Base-by-base conservation (phyloP, 192 early-diverging fungal species). In the Geranomyces michiganensis region DNA sequence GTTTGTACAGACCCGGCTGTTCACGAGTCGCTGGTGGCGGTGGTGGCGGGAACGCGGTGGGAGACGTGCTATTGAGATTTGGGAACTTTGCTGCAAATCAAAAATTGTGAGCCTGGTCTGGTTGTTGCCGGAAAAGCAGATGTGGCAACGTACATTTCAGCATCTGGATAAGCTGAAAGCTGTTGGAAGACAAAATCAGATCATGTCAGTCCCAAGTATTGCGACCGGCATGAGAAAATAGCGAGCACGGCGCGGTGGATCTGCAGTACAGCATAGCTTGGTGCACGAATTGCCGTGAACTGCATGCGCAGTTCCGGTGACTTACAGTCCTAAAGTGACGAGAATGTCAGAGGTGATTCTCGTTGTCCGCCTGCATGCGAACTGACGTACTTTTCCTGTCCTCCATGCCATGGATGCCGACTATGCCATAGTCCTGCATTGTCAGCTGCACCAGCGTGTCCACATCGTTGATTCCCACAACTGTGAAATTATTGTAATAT, bases 361-460 rank as follows among this genome's bases (percentile, higher is more conserved):
- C 19, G 41, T 6, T 26, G 59, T 26, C 8, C 19, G 4, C 27
- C 5, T 7, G 24, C 6, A 15, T 24, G n/a, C 24, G 24, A 41
- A 41, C 51, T 33, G 14, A 65, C 77, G 44, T 63, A 81, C 81
- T 24, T 62, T 85, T 85, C 7, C 84, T 44, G 68, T 83, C 84
- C 64, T 85, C 84, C 84, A 85, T 85, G 29, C 77, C 76, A 36
- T 77, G 74, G 9, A 86, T 79, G 14, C 84, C 81, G 27, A 86
- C 79, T 19, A 81, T 70, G 67, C 76, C 72, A 69, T 87, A 81
- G 68, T 82, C 80, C 76, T 70, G 31, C 90, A 94, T 92, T n/a
- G 88, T 90, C 60, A 94, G 79, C 82, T 90, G 78, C 68, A 75
- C 56, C 26, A 93, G 78, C 33, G 84, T 77, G 46, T 93, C 90